Conservation (phyloP, 306 rosid genomes). For the Trichosanthes cucumerina region DNA sequence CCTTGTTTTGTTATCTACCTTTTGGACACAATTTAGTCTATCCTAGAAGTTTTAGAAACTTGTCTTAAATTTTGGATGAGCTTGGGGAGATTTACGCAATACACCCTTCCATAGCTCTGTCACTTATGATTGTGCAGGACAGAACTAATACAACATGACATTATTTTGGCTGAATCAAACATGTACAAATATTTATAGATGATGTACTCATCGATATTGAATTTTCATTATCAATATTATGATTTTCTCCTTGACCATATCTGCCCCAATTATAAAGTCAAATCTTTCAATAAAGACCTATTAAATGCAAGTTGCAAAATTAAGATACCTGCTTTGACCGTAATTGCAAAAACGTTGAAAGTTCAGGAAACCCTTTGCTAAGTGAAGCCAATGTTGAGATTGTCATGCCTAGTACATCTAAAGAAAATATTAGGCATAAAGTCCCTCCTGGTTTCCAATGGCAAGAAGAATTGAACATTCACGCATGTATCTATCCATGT, state of each 20-base stretch:
- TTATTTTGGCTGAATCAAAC: background rate
- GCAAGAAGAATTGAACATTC: constrained; percentile 73
- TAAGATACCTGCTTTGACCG: constrained; percentile 79
- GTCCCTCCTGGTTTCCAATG: constrained; percentile 84
- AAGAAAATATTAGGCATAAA: constrained; percentile 89
- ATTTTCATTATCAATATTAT: no score
- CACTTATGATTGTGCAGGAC: background rate
- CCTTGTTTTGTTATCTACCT: no score
- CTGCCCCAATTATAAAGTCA: constrained; percentile 42
- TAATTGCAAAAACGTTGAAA: constrained; percentile 80
- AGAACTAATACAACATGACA: background rate
- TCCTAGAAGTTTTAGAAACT: no score
- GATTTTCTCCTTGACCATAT: constrained; percentile 83
- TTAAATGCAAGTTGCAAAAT: background rate
- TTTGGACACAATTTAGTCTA: no score
- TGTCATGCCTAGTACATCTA: constrained; percentile 94
- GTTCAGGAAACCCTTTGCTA: constrained; percentile 93
- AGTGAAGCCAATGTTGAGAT: constrained; percentile 93
- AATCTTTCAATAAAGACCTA: background rate
- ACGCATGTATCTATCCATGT: constrained; percentile 87
- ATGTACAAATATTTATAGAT: no score
- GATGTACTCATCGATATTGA: no score
- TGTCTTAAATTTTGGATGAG: background rate
- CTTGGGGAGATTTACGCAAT: background rate
- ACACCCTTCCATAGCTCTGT: background rate